Evolutionary conservation across 2,329 filamentous ascomycete species (phyloP).

Genomic region (Xylaria sp.): DNA sequence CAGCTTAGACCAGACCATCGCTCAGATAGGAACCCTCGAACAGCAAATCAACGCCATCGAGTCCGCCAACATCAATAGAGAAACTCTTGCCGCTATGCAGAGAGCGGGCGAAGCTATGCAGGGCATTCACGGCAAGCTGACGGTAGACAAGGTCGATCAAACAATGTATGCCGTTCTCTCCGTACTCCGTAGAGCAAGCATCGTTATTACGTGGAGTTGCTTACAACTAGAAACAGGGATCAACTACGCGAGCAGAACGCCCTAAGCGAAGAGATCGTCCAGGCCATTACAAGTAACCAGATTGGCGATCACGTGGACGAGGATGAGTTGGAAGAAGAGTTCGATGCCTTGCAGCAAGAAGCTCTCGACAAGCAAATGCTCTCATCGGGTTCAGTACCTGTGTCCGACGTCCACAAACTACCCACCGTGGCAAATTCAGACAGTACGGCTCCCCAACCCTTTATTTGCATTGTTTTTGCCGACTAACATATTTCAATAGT

Average conservation of each 20-base stretch:
- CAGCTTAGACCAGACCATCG: constrained; percentile 85
- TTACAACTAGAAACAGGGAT: constrained; percentile 65
- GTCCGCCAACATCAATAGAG: constrained; percentile 97
- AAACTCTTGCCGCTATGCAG: constrained; percentile 94
- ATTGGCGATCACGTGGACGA: constrained; percentile 79
- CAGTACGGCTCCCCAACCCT: constrained; percentile 61
- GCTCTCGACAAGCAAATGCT: constrained; percentile 93
- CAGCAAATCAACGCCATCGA: constrained; percentile 97
- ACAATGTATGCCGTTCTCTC: constrained; percentile 75
- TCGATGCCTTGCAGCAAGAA: constrained; percentile 89
- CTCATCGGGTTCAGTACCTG: constrained; percentile 82
- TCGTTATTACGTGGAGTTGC: background rate
- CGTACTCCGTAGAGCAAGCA: too few relatives aligned
- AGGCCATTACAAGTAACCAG: constrained; percentile 76
- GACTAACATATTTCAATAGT: constrained; percentile 44
- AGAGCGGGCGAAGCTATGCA: constrained; percentile 89
- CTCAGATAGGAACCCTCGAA: constrained; percentile 90
- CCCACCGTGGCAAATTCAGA: constrained; percentile 77
- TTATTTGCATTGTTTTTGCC: background rate
- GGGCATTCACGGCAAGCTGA: constrained; percentile 87
- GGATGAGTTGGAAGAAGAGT: constrained; percentile 80
- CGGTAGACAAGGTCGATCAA: constrained; percentile 91
- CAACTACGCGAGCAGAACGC: constrained; percentile 88
- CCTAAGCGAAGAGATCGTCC: constrained; percentile 90
- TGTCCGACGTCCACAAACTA: constrained; percentile 75